Base-by-base conservation (phyloP, 1,284 basidiomycete genomes). In the Cystobasidium slooffiae region DNA sequence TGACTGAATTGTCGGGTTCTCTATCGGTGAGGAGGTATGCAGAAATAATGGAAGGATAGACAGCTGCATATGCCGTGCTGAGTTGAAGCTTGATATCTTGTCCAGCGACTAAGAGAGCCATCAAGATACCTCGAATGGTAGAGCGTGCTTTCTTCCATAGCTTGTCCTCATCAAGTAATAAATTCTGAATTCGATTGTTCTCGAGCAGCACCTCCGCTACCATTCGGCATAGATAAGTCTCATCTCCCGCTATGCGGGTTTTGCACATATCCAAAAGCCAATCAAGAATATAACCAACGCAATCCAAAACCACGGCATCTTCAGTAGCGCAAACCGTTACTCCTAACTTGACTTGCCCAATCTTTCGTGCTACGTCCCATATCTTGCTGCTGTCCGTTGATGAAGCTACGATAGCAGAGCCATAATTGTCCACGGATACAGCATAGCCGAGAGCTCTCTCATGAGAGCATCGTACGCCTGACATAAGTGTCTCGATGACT, bases 1-100 rank as follows among this genome's bases (percentile, higher is more conserved):
- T 92, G 83, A 96, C 92, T 18, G 93, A 92, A 3, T 92, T 92
- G 82, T 97, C 95, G 0, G 91, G 90, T 81, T 97, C 94, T 31
- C 94, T 87, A 79, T 97, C 95, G 24, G 92, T 88, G 55, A 95
- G 88, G 9, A 97, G 88, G 82, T 94, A 97, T 5, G 92, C 88
- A 79, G 96, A 92, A 78, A 94, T 90, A 63, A 97, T 86, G n/a
- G 89, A 87, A 74, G 89, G 90, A 82, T 96, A 97, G 41, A 93
- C 89, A 68, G 87, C 86, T 0, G 92, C 90, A 81, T 94, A 95
- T 76, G 91, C 91, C 86, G 76, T 78, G 90, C 92, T 90, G 75
- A 95, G 84, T 41, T 88, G 88, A 22, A 91, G 84, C 80, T 92
- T 93, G 80, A 93, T 89, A 52, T 88, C 87, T 73, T 88, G 87